Evolutionary conservation across 2,329 filamentous ascomycete genomes (phyloP), one percentile per base, ranked within the genome.

Genomic region (Clonostachys byssicola): DNA sequence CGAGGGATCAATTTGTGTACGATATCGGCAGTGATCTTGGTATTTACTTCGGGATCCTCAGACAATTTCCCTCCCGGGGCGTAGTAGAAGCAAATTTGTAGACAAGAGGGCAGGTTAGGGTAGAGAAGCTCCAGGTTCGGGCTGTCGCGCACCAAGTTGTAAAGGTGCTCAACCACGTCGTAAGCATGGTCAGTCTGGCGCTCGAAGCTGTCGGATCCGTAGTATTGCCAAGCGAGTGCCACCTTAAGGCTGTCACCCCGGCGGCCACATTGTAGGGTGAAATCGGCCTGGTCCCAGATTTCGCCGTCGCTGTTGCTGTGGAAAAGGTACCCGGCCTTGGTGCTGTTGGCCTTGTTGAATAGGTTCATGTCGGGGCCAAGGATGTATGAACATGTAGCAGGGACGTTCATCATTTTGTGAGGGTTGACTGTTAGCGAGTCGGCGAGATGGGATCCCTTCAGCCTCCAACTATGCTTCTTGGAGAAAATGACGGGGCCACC

Each of bases 41-140:
- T 79, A 57, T 81, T 83, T 45, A 62, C 65, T 36, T 64, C 64
- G 6, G 61, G 53, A 14, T 71, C 64, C 1, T 63, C 63, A 0
- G 65, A 56, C 40, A 87, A 52, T 48, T 65, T 57, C 3, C 83
- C 80, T 1, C 53, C 53, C 0, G 81, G 81, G 0, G 85, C 82
- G 59, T 88, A 91, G 64, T 96, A 96, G 65, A 97, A 97, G 72
- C 92, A 96, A 18, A 97, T 88, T 69, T 97, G 94, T 62, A 96
- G 71, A 67, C 92, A 97, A 1, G 89, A 89, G 42, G 92, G 85
- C 23, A 90, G 88, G 56, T 88, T 85, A 47, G 81, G 75, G 12
- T 83, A 88, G 4, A 96, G 80, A 14, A 95, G 73, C 16, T 80
- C 70, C 56, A 97, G 87, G 55, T 88, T 72, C 0, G 68, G 61